Evolutionary conservation across 2,329 filamentous ascomycete species (phyloP).

Genomic region (Verticillium nonalfalfae): DNA sequence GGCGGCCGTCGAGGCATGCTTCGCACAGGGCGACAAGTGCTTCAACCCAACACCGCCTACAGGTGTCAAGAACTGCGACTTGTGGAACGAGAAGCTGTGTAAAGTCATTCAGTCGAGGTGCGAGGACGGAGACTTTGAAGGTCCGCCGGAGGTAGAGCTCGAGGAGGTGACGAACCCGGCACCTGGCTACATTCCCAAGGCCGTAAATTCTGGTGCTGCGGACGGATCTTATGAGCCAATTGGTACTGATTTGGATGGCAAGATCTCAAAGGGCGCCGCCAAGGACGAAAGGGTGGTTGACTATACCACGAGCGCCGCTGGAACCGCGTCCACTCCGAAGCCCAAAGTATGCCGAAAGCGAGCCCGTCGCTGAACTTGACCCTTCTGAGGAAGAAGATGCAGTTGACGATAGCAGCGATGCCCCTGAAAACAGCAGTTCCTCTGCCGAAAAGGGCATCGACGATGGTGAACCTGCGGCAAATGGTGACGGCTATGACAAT

Average conservation of each 20-base stretch:
- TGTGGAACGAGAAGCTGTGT: conserved; percentile 57
- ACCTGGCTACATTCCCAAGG: conserved; percentile 25
- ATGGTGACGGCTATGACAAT: not conserved
- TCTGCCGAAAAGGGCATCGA: not conserved
- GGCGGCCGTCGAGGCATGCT: conserved; percentile 49
- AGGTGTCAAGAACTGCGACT: conserved; percentile 51
- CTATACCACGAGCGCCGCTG: not conserved
- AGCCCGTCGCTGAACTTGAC: not conserved
- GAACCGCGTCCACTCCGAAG: not conserved
- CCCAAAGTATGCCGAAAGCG: not conserved
- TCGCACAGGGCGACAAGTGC: conserved; percentile 52
- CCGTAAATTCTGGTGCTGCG: conserved; percentile 13
- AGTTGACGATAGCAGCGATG: not conserved
- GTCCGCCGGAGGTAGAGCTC: conserved; percentile 38
- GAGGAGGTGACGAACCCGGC: conserved; percentile 21
- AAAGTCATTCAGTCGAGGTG: conserved; percentile 36
- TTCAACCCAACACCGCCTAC: conserved; percentile 52
- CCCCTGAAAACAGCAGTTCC: not conserved
- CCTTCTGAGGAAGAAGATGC: not conserved
- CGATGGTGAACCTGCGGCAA: not conserved
- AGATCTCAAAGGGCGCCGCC: not conserved
- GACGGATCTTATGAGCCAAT: not conserved
- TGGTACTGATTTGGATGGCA: not conserved
- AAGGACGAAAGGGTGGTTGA: not conserved
- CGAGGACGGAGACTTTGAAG: conserved; percentile 31